A percentile compares a stretch with the other conserved stretches of the same genome.
Conservation (phyloP, 352 stramenopile genomes). For the Phytophthora litchii region DNA sequence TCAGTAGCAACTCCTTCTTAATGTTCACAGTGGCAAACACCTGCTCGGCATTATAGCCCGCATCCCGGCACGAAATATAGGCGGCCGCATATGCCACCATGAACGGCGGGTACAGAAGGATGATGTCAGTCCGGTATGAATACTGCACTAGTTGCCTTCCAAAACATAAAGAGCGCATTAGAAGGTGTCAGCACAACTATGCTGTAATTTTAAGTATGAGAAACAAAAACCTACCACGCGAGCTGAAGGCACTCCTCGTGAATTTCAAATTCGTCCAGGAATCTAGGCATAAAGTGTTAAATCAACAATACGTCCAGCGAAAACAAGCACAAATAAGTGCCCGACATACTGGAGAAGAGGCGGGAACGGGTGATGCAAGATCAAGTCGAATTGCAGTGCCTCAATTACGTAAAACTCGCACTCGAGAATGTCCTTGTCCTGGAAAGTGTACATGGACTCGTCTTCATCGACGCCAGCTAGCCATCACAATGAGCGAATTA, state of each 20-base stretch:
- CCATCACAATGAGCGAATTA: background rate
- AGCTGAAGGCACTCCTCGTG: conserved; percentile 88
- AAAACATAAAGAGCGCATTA: background rate
- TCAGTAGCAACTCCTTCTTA: conserved; percentile 81
- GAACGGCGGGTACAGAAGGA: conserved; percentile 84
- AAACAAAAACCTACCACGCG: conserved; percentile 54
- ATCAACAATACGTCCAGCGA: background rate
- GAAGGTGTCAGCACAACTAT: background rate
- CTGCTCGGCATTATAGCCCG: conserved; percentile 75
- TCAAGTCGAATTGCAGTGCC: conserved; percentile 87
- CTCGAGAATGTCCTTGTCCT: conserved; percentile 90
- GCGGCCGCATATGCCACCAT: conserved; percentile 87
- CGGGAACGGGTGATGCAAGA: conserved; percentile 87
- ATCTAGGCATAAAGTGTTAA: conserved; percentile 35
- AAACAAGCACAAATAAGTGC: conserved; percentile 2
- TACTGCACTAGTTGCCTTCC: conserved; percentile 86
- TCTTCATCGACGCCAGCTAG: conserved; percentile 83
- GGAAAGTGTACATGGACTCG: conserved; percentile 88
- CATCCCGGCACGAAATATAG: conserved; percentile 80
- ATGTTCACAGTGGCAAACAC: conserved; percentile 85
- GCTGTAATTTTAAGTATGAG: background rate
- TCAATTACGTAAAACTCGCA: conserved; percentile 92
- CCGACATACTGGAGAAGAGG: conserved; percentile 73
- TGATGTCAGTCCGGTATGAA: conserved; percentile 89
- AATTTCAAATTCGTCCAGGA: conserved; percentile 85